Base-by-base conservation (phyloP, 495 filamentous ascomycete species). In the Daldinia loculata region DNA sequence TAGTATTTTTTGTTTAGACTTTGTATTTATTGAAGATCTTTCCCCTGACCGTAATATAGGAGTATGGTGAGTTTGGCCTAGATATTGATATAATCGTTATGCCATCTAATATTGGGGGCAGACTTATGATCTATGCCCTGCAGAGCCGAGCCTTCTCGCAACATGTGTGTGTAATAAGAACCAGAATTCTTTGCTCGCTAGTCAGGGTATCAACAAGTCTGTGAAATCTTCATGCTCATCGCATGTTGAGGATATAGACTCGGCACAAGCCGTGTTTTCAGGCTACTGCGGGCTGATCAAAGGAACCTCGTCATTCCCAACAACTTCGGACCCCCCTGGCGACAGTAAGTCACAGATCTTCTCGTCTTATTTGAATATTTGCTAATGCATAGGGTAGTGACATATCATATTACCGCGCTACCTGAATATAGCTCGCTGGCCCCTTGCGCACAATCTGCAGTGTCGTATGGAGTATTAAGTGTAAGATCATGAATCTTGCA, bases 331-430 rank as follows among this genome's bases (percentile, higher is more conserved):
- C 7, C 81, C 84, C 3, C 81, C 83, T 3, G 84, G 84, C 30
- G 76, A 81, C 32, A 81, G 80, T 84, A 66, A 59, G 80, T 70
- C 8, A n/a, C 9, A 2, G 7, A n/a, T 7, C 9, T 7, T 32
- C n/a, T 24, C 22, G n/a, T 32, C 11, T 17, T 34, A 6, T 19
- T 17, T 19, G 17, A 2, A 43, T 9, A 24, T 57, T 64, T 19
- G 56, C 55, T 41, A 17, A 43, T 29, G 3, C 43, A 22, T 19
- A 56, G 43, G 14, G 19, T 17, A 83, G 82, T 86, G 79, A 80
- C 82, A 0, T 87, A 86, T 56, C 81, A 82, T 53, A 82, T 87
- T 65, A 85, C 83, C 5, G 84, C 82, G 15, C 61, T 86, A 45
- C 77, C 81, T 1, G 64, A 80, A 53, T 87, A 73, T 51, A 81